phyloP scores from a whole-genome alignment of 1,284 basidiomycete species.

The Fistulina hepatica region DNA sequence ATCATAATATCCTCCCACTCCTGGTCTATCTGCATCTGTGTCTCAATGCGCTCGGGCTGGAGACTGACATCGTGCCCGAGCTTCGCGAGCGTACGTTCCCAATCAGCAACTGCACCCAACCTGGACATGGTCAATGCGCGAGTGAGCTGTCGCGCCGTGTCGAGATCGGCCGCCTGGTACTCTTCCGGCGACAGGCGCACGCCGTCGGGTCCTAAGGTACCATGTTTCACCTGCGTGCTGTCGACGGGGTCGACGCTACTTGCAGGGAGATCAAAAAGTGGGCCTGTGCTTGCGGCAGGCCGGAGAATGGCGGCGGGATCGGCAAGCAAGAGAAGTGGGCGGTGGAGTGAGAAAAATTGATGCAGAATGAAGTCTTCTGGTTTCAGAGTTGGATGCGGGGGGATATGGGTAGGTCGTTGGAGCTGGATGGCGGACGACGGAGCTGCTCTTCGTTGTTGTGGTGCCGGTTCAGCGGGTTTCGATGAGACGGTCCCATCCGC shows the following conservation, averaged over 20 bases:
- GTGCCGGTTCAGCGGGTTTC: conserved; percentile 12
- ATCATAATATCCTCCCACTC: conserved; percentile 53
- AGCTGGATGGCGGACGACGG: conserved; percentile 12
- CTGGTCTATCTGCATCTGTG: conserved; percentile 41
- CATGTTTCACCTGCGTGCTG: conserved; percentile 4
- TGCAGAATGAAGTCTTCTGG: conserved; percentile 62
- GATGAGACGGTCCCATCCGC: conserved; percentile 4
- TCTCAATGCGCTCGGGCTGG: conserved; percentile 33
- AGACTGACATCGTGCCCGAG: conserved; percentile 45
- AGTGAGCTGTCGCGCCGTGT: conserved; percentile 62
- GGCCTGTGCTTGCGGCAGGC: conserved; percentile 25
- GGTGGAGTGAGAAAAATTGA: conserved; percentile 69
- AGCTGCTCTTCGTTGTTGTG: conserved; percentile 10
- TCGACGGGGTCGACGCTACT: conserved; percentile 3
- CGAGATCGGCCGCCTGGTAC: conserved; percentile 57
- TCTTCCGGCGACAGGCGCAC: conserved; percentile 31
- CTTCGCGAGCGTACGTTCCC: conserved; percentile 50
- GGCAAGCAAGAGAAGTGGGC: conserved; percentile 57
- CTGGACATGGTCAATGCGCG: conserved; percentile 55
- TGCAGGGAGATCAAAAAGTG: conserved; percentile 25
- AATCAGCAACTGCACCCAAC: conserved; percentile 46
- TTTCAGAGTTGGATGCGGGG: conserved; percentile 42
- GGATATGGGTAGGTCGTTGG: conserved; percentile 11
- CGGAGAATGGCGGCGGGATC: conserved; percentile 51
- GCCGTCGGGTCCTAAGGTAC: conserved; percentile 9